Conservation (phyloP, 768 basidiomycete genomes). For the Coprinellus micaceus region DNA sequence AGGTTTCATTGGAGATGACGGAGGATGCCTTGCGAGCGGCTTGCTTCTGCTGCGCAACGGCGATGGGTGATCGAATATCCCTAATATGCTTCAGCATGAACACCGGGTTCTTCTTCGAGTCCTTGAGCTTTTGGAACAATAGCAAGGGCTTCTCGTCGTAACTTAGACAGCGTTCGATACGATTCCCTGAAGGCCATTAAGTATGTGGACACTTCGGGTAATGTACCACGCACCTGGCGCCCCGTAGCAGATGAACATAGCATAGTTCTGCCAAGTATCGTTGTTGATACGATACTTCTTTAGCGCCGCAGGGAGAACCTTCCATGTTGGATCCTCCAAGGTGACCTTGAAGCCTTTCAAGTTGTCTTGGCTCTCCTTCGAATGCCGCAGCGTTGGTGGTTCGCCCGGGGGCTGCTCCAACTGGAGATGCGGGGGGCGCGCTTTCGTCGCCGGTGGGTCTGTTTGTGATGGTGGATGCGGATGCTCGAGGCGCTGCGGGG, state of each 20-base stretch:
- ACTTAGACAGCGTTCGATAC: slow-evolving; percentile 89
- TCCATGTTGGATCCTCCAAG: slow-evolving; percentile 97
- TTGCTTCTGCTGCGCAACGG: slow-evolving; percentile 94
- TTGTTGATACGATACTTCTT: slow-evolving; percentile 99
- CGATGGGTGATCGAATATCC: slow-evolving; percentile 96
- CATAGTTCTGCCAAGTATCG: slow-evolving; percentile 98
- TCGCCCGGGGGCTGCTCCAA: slow-evolving; percentile 31
- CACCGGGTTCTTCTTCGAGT: slow-evolving; percentile 95
- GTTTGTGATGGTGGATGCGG: slow-evolving; percentile 19
- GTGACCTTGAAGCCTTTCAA: slow-evolving; percentile 97
- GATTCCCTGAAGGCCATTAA: slow-evolving; percentile 45
- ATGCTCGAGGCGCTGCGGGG: slow-evolving; percentile 75
- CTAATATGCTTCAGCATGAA: slow-evolving; percentile 98
- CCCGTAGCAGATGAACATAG: slow-evolving; percentile 99
- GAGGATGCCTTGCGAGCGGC: slow-evolving; percentile 78
- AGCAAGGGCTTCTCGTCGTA: slow-evolving; percentile 98
- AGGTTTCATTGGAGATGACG: slow-evolving; percentile 41
- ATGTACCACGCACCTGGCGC: slow-evolving; percentile 62
- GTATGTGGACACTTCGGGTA: slow-evolving; percentile 1
- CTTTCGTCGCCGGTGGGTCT: slow-evolving; percentile 29
- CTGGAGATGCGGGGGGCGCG: slow-evolving; percentile 28
- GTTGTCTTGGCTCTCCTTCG: slow-evolving; percentile 68
- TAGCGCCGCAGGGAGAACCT: slow-evolving; percentile 93
- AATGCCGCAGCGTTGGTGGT: slow-evolving; percentile 40
- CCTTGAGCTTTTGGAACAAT: slow-evolving; percentile 96